Conservation (phyloP, 129 eudicot genomes). For the Logfia minima region DNA sequence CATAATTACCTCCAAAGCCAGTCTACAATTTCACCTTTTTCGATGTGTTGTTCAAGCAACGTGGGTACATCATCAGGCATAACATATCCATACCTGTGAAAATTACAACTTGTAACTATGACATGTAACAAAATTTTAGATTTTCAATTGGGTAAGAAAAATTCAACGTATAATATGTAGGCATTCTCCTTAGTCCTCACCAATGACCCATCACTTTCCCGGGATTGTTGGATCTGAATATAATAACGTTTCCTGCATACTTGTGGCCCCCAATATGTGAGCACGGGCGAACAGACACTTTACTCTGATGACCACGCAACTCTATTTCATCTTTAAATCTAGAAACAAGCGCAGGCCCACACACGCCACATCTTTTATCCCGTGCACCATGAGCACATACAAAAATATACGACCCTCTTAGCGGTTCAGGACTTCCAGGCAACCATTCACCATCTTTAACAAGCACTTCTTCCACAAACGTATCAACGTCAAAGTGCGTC, state of each 20-base stretch:
- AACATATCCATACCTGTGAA: slow-evolving; percentile 92
- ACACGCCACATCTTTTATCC: slow-evolving; percentile 85
- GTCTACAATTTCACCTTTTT: slow-evolving; percentile 86
- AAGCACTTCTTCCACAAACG: slow-evolving; percentile 96
- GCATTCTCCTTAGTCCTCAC: slow-evolving; percentile 40
- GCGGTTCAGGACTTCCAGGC: slow-evolving; percentile 89
- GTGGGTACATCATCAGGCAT: slow-evolving; percentile 82
- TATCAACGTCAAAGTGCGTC: slow-evolving; percentile 96
- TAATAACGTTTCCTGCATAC: slow-evolving; percentile 91
- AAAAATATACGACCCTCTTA: slow-evolving; percentile 79
- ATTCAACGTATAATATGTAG: background rate
- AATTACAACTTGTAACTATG: background rate
- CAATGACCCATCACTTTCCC: slow-evolving; percentile 86
- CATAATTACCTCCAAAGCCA: slow-evolving; percentile 77
- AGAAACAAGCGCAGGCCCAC: slow-evolving; percentile 76
- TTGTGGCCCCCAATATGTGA: slow-evolving; percentile 97
- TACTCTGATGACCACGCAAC: slow-evolving; percentile 61
- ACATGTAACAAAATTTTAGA: slow-evolving; percentile 6
- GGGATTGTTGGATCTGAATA: slow-evolving; percentile 58
- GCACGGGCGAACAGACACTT: slow-evolving; percentile 88
- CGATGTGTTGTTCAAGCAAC: slow-evolving; percentile 82
- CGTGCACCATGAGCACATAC: slow-evolving; percentile 94
- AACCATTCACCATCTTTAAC: slow-evolving; percentile 94
- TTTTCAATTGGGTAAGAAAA: slow-evolving; percentile 1
- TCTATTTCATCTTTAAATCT: slow-evolving; percentile 84